Percentiles rank a stretch among this genome's conserved stretches.
These are phyloP conservation scores for Scedosporium aurantiacum DNA, from an alignment of 2,329 filamentous ascomycete genomes.

Conservation along the genomic window DNA sequence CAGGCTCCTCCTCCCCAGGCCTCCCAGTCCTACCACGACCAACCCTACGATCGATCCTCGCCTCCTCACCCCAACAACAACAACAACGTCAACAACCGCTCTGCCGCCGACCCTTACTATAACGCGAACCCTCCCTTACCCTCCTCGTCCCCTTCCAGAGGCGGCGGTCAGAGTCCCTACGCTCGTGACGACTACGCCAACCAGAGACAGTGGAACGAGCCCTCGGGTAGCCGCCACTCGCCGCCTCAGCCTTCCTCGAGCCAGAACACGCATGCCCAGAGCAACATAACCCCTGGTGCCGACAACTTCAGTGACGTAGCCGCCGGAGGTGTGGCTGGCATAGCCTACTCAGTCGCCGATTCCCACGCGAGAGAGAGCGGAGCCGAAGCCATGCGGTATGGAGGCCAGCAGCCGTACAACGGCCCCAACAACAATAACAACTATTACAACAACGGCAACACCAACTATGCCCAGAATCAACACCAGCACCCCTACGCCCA, in stretches of 20 bases:
- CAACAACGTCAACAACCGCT: neutral
- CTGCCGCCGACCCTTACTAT: neutral
- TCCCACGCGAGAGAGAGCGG: constrained; percentile 54
- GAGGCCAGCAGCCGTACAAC: constrained; percentile 14
- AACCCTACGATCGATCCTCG: neutral
- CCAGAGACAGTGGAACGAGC: constrained; percentile 5
- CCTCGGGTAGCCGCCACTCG: constrained; percentile 1
- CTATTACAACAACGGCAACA: constrained; percentile 17
- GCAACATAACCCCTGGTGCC: constrained; percentile 46
- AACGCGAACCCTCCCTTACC: neutral
- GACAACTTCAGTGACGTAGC: constrained; percentile 57
- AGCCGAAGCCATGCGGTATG: constrained; percentile 44
- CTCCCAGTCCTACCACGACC: constrained; percentile 7
- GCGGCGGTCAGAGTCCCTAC: neutral
- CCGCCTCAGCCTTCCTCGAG: constrained; percentile 22
- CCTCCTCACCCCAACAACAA: neutral
- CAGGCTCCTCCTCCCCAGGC: constrained; percentile 9
- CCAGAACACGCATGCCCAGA: constrained; percentile 8
- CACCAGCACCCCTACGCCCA: constrained; percentile 11
- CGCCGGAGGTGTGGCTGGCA: constrained; percentile 55
- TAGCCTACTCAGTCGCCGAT: constrained; percentile 56
- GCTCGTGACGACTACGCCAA: constrained; percentile 1
- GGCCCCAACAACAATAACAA: constrained; percentile 8
- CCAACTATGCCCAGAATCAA: constrained; percentile 7
- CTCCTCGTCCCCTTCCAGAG: neutral